Base-by-base conservation (phyloP, 1,284 basidiomycete species). In the Sutorius eximius region DNA sequence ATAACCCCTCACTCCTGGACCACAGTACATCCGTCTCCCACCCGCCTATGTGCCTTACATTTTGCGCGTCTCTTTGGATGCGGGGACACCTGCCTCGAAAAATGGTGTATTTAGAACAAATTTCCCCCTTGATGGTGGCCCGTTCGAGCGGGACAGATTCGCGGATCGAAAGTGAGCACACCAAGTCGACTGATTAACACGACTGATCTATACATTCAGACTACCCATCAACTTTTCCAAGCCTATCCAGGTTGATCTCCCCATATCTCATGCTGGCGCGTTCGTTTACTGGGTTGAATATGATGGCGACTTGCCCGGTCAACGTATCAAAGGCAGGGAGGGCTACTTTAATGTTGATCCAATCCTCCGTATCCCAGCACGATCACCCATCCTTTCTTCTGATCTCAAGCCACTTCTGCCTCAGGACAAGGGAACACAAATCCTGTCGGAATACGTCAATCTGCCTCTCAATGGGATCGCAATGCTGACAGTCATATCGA, bases 261-360 rank as follows among this genome's bases (percentile, higher is more conserved):
- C 93, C 29, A 96, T 98, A 73, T 95, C 93, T 4, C 92, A 94
- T 59, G 92, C 95, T 0, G 95, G 95, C 54, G 93, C 94, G 0
- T 98, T 96, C 75, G 84, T 90, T 55, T 98, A 93, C 73, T 96
- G 87, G 83, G 78, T 97, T 52, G 94, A 97, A 73, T 93, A 95
- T 70, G 93, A 95, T 61, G 79, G 82, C 12, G 79, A 78, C 32
- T 62, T 68, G 1, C 67, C 75, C 15, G 82, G 81, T 20, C 73
- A 82, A 54, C 85, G 92, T 56, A 72, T 89, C 53, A 86, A 84
- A 58, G 91, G 92, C 40, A 83, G 91, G 51, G 85, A 91, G 64
- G 94, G 95, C 3, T 97, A 94, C 74, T 97, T 98, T 76, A 96
- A 96, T 71, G 86, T 98, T 60, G 95, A 98, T 68, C 95, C 95